phyloP scores from a whole-genome alignment of 1,139 yeast species.

The Entelexis sorbosivorans region DNA sequence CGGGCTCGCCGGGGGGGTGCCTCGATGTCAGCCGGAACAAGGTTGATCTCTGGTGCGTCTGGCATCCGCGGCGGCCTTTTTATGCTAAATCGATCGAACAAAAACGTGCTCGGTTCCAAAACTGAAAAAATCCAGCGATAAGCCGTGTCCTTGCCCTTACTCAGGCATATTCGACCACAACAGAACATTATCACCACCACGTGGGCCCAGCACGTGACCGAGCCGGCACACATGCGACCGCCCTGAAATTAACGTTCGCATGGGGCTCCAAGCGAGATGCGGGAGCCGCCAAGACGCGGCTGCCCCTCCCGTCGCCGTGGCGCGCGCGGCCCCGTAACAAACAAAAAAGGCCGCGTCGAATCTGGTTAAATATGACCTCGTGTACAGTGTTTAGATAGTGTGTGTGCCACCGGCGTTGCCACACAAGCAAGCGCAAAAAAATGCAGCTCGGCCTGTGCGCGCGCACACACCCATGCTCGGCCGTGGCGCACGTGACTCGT shows the following conservation, averaged over 20 bases:
- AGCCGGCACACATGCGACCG: background rate
- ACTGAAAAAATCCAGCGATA: conserved; percentile 1
- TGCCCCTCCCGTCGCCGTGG: no score
- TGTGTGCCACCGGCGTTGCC: no score
- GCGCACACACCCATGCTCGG: no score
- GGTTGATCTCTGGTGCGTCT: background rate
- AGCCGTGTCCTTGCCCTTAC: conserved; percentile 1
- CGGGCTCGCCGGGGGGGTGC: background rate
- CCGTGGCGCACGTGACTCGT: no score
- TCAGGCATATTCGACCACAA: background rate
- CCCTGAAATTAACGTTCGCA: background rate
- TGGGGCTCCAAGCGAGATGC: background rate
- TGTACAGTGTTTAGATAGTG: no score
- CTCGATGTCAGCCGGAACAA: background rate
- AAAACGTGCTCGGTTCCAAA: conserved; percentile 1
- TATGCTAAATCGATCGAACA: background rate
- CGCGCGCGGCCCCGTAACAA: no score
- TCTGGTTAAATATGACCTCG: no score
- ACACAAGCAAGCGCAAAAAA: no score
- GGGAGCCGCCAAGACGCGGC: background rate
- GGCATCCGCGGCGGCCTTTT: conserved; percentile 1
- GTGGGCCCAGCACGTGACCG: background rate
- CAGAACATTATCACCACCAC: conserved; percentile 5
- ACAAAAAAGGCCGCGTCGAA: no score
- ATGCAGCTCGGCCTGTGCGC: no score